Conservation (phyloP, 148 eudicot species). For the Rhododendron ferrugineum region DNA sequence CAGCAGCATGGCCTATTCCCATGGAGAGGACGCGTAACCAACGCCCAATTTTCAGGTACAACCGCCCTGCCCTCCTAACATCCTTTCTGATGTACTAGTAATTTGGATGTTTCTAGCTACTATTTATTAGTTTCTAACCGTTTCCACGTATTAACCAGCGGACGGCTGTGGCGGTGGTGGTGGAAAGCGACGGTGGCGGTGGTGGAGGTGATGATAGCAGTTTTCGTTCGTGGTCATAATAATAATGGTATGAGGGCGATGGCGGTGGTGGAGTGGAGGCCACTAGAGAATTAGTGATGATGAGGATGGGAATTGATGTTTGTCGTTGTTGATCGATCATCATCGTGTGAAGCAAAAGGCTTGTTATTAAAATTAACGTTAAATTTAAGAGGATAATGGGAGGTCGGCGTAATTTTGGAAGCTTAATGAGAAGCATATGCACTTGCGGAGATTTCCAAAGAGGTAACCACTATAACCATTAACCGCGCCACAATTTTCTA, state of each 20-base stretch:
- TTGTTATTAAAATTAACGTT: neutral
- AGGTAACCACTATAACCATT: neutral
- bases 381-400: slow-evolving; percentile 8
- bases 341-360: no score
- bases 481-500: neutral
- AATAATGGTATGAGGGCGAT: neutral
- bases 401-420: slow-evolving; percentile 8
- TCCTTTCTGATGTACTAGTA: neutral
- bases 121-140: no score
- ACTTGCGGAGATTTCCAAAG: slow-evolving; percentile 14
- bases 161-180: neutral
- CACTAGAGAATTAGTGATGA: neutral
- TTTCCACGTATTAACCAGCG: neutral
- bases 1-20: neutral
- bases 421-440: neutral
- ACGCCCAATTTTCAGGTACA: neutral
- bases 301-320: neutral
- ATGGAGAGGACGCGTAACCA: neutral
- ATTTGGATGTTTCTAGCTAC: neutral
- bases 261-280: neutral
- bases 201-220: neutral
- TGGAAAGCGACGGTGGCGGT: neutral
- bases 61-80: neutral
- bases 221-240: neutral
- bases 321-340: neutral